Evolutionary conservation across 2,329 filamentous ascomycete species (phyloP).

Genomic region (Xylariaceae sp.): DNA sequence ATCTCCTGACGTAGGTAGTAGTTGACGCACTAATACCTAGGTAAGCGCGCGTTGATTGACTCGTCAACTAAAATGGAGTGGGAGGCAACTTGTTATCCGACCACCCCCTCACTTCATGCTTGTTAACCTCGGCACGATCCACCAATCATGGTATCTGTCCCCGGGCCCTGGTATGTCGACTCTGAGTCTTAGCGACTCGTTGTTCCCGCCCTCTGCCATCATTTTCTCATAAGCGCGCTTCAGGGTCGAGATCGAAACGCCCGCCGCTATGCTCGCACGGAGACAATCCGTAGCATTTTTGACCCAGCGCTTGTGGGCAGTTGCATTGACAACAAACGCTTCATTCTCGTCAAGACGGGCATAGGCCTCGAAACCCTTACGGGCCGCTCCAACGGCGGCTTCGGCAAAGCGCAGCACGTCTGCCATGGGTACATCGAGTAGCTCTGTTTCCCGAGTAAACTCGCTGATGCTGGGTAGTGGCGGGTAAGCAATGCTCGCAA

Average conservation of each 20-base stretch:
- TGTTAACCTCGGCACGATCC: conserved; percentile 55
- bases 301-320: conserved; percentile 58
- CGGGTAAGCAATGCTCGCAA: conserved; percentile 63
- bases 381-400: conserved; percentile 44
- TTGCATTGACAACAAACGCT: conserved; percentile 48
- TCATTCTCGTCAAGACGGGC: conserved; percentile 49
- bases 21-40: too few species aligned
- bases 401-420: conserved; percentile 46
- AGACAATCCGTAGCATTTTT: conserved; percentile 56
- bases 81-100: too few species aligned
- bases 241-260: conserved; percentile 60
- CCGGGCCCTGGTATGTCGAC: conserved; percentile 51
- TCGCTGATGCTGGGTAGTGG: conserved; percentile 61
- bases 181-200: conserved; percentile 34
- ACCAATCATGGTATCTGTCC: conserved; percentile 60
- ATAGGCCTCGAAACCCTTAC: conserved; percentile 54
- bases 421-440: conserved; percentile 37
- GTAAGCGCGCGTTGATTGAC: too few species aligned
- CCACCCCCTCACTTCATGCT: conserved; percentile 11
- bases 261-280: conserved; percentile 66
- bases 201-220: conserved; percentile 17
- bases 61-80: too few species aligned
- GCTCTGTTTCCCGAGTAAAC: conserved; percentile 46
- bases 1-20: too few species aligned
- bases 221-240: conserved; percentile 47